Evolutionary conservation across 2,329 filamentous ascomycete genomes (phyloP).

Genomic region (Albifimbria verrucaria): DNA sequence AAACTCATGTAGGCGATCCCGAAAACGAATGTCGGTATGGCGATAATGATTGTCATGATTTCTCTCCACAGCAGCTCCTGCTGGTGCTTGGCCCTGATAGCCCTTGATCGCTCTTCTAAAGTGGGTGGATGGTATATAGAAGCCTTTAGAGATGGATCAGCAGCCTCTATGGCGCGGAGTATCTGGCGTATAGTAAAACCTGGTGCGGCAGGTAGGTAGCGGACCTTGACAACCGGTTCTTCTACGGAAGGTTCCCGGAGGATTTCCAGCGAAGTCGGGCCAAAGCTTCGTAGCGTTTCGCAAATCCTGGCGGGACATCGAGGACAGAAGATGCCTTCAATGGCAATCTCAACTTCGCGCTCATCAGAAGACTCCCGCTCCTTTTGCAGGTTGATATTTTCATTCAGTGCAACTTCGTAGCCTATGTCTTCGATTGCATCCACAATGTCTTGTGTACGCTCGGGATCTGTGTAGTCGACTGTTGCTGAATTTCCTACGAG

Average conservation of each 20-base stretch:
- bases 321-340: constrained; percentile 73
- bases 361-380: constrained; percentile 34
- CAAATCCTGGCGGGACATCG: constrained; percentile 63
- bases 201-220: constrained; percentile 67
- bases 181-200: constrained; percentile 73
- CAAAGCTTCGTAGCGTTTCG: constrained; percentile 51
- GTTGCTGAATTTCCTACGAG: constrained; percentile 65
- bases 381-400: constrained; percentile 39
- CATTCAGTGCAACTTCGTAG: constrained; percentile 60
- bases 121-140: constrained; percentile 77
- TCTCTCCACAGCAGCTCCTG: constrained; percentile 67
- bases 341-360: constrained; percentile 60
- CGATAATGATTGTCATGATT: constrained; percentile 62
- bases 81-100: constrained; percentile 69
- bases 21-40: constrained; percentile 81
- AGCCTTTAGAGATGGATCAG: constrained; percentile 63
- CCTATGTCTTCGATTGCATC: constrained; percentile 60
- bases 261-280: constrained; percentile 46
- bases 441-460: constrained; percentile 29
- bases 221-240: constrained; percentile 65
- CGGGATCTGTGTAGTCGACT: constrained; percentile 47
- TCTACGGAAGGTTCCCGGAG: constrained; percentile 53
- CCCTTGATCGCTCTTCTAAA: constrained; percentile 75
- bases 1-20: constrained; percentile 91
- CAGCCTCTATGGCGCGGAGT: constrained; percentile 60